Conservation (phyloP, 1,284 basidiomycete species). For the Waitea zeae region DNA sequence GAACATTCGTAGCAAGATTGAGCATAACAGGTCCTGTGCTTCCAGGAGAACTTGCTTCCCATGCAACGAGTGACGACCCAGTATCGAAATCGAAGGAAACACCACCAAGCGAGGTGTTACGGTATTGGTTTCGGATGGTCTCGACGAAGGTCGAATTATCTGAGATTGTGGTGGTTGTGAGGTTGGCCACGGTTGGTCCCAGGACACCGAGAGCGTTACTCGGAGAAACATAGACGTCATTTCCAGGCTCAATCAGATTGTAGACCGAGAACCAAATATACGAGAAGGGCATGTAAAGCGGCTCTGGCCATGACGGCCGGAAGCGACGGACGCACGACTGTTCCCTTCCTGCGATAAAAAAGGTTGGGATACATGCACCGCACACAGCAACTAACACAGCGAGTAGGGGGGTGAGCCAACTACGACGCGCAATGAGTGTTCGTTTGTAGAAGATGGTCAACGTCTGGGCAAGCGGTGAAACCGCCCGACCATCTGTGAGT, state of each 20-base stretch:
- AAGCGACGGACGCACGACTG: too few species aligned
- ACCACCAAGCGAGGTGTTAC: constrained; percentile 37
- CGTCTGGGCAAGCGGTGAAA: constrained; percentile 37
- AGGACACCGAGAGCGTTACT: constrained; percentile 23
- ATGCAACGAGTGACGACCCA: constrained; percentile 34
- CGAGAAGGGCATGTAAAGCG: too few species aligned
- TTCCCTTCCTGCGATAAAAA: constrained; percentile 51
- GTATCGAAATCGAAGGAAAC: constrained; percentile 33
- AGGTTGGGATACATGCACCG: constrained; percentile 45
- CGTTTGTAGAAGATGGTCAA: constrained; percentile 63
- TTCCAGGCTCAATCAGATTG: too few species aligned
- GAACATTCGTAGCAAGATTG: constrained; percentile 49
- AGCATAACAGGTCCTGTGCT: constrained; percentile 38
- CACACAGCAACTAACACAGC: constrained; percentile 43
- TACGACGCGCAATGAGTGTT: constrained; percentile 39
- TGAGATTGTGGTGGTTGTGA: constrained; percentile 20
- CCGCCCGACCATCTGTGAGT: constrained; percentile 30
- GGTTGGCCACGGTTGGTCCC: constrained; percentile 15
- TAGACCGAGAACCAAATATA: too few species aligned
- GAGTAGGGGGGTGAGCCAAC: constrained; percentile 50
- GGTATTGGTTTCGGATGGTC: constrained; percentile 27
- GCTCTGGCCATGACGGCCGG: too few species aligned
- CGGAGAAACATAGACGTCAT: constrained; percentile 24
- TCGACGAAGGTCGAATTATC: constrained; percentile 38
- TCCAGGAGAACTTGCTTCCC: constrained; percentile 40